phyloP scores from a whole-genome alignment of 371 early-diverging fungal species.

The Syncephalastrum monosporum region DNA sequence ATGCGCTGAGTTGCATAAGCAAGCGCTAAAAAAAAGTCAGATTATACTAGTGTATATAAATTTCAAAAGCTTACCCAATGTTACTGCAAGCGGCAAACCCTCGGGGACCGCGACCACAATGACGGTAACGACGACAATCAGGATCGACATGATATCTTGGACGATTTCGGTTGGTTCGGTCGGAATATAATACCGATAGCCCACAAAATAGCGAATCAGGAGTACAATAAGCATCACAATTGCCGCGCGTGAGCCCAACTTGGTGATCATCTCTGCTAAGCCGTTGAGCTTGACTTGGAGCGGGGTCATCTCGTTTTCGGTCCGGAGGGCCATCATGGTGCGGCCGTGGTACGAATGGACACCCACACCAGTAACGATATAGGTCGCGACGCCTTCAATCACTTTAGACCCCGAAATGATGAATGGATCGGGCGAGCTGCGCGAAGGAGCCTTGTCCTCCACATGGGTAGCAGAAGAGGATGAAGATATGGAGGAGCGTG shows the following conservation, averaged over 20 bases:
- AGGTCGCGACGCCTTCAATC: conserved; percentile 73
- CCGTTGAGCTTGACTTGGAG: conserved; percentile 67
- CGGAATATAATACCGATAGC: conserved; percentile 16
- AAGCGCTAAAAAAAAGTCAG: conserved; percentile 50
- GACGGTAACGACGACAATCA: conserved; percentile 69
- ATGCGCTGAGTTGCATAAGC: conserved; percentile 78
- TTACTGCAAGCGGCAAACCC: conserved; percentile 80
- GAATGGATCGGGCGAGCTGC: conserved; percentile 56
- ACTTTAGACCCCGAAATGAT: conserved; percentile 76
- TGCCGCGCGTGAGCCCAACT: conserved; percentile 66
- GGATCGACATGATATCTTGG: conserved; percentile 52
- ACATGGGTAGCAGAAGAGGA: no score
- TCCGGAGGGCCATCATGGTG: conserved; percentile 71
- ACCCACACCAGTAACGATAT: conserved; percentile 71
- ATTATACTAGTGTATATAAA: conserved; percentile 8
- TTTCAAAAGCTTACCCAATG: conserved; percentile 40
- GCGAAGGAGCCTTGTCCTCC: background rate
- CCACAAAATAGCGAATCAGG: conserved; percentile 62
- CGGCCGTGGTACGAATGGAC: conserved; percentile 73
- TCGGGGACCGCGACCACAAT: conserved; percentile 85
- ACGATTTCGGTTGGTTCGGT: conserved; percentile 34
- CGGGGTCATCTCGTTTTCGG: conserved; percentile 64
- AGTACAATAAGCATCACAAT: conserved; percentile 66
- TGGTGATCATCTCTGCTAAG: conserved; percentile 72
- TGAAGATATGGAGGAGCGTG: no score